A percentile compares a stretch with the other conserved stretches of the same genome.
phyloP scores from a whole-genome alignment of 2,329 filamentous ascomycete genomes.

The Nigrospora sphaerica region DNA sequence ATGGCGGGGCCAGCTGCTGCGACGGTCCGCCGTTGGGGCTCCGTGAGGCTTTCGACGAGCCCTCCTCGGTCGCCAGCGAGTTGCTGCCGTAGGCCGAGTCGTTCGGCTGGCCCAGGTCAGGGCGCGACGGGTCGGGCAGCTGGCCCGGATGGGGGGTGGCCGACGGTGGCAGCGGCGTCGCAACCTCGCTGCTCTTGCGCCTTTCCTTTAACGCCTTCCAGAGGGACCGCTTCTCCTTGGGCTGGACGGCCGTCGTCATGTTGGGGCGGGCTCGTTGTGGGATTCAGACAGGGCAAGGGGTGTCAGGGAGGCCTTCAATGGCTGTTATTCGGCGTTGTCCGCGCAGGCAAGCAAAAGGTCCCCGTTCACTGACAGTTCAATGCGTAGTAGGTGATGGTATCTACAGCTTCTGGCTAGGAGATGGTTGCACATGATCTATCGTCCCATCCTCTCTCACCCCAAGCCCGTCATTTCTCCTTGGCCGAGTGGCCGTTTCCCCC shows the following conservation, averaged over 20 bases:
- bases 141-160: background rate
- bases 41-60: constrained; percentile 2
- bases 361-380: background rate
- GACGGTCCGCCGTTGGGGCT: background rate
- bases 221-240: background rate
- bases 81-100: constrained; percentile 2
- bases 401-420: too few species aligned
- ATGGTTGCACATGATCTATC: too few species aligned
- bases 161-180: background rate
- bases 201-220: constrained; percentile 1
- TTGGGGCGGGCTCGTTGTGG: background rate
- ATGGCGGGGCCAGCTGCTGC: background rate
- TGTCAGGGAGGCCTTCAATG: background rate
- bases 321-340: background rate
- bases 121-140: constrained; percentile 1
- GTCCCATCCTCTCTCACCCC: too few species aligned
- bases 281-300: background rate
- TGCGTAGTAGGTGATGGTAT: background rate
- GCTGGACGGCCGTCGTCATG: background rate
- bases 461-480: too few species aligned
- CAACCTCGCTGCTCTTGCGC: background rate
- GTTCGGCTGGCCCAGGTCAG: background rate
- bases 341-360: background rate
- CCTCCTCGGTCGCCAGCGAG: constrained; percentile 2
- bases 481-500: too few species aligned